Conservation (phyloP, 2,329 filamentous ascomycete genomes). For the Sporothrix brunneoviolacea region DNA sequence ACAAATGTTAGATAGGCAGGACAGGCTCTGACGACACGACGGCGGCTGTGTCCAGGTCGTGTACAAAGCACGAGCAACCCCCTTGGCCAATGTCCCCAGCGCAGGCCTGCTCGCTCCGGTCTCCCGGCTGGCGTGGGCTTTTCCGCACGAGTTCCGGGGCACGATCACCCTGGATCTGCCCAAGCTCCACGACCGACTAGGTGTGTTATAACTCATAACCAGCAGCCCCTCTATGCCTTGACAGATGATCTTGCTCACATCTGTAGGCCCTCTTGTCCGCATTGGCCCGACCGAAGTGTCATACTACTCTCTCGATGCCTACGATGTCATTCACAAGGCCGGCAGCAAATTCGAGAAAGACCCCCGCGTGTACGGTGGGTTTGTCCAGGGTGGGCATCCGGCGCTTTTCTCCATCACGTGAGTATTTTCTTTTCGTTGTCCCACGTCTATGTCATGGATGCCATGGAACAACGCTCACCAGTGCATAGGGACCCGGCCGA, state of each 20-base stretch:
- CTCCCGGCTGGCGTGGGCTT: constrained; percentile 12
- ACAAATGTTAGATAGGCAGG: too few relatives aligned
- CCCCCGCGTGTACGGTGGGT: constrained; percentile 13
- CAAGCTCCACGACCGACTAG: constrained; percentile 2
- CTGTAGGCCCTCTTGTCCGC: constrained; percentile 11
- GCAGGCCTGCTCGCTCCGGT: constrained; percentile 7
- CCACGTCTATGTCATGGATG: too few relatives aligned
- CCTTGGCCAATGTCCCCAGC: neutral
- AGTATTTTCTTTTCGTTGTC: too few relatives aligned
- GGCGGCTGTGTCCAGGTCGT: too few relatives aligned
- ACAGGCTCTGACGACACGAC: too few relatives aligned
- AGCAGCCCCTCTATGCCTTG: too few relatives aligned
- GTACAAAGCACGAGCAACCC: neutral
- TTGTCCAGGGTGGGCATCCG: constrained; percentile 13
- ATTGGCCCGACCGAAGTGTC: constrained; percentile 14
- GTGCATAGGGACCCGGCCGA: constrained; percentile 3
- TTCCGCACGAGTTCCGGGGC: constrained; percentile 9
- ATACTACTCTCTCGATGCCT: constrained; percentile 12
- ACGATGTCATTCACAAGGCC: constrained; percentile 9
- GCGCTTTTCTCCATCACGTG: constrained; percentile 13
- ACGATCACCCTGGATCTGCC: constrained; percentile 12
- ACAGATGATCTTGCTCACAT: too few relatives aligned
- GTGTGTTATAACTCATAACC: too few relatives aligned
- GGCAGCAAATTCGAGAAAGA: constrained; percentile 13
- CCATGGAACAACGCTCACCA: too few relatives aligned